Percentiles rank a stretch among this genome's conserved stretches.
Evolutionary conservation across 192 early-diverging fungal species (phyloP).

Genomic region (Helicostylum pulchrum): DNA sequence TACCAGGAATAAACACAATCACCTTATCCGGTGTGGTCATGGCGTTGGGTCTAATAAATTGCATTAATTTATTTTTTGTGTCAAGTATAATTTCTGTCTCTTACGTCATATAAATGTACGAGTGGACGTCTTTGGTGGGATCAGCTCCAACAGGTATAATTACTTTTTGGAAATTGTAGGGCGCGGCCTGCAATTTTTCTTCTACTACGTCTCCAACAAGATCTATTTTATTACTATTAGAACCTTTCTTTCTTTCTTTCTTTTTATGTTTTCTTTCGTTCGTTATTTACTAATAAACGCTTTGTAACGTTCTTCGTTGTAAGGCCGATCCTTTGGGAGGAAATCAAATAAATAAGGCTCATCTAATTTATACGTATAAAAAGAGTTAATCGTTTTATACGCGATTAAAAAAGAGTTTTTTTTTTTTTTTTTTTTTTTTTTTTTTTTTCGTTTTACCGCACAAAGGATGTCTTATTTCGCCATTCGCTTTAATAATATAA

Average conservation of each 20-base stretch:
- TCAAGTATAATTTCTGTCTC: too few relatives aligned
- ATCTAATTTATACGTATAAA: slow-evolving; percentile 14
- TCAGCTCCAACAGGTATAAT: slow-evolving; percentile 18
- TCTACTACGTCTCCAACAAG: slow-evolving; percentile 28
- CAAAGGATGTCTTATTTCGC: slow-evolving; percentile 11
- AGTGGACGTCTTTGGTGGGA: slow-evolving; percentile 15
- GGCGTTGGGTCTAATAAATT: slow-evolving; percentile 27
- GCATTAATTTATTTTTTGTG: not conserved
- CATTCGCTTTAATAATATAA: slow-evolving; percentile 30
- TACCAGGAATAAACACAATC: slow-evolving; percentile 31
- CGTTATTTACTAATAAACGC: slow-evolving; percentile 28
- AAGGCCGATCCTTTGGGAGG: slow-evolving; percentile 20
- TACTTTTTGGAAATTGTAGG: slow-evolving; percentile 20
- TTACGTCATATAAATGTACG: slow-evolving; percentile 30
- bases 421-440: slow-evolving; percentile 12
- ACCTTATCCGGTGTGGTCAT: slow-evolving; percentile 33
- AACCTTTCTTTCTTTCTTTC: not conserved
- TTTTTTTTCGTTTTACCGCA: slow-evolving; percentile 2
- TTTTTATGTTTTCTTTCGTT: not conserved
- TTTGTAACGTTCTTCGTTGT: slow-evolving; percentile 35
- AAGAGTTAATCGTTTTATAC: not conserved
- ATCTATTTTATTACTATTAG: slow-evolving; percentile 7
- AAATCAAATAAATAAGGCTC: slow-evolving; percentile 26
- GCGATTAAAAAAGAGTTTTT: not conserved
- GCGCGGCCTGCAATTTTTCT: slow-evolving; percentile 16